A percentile compares a stretch with the other conserved stretches of the same genome.
These are phyloP conservation scores for Tephrocybe sp. DNA, from an alignment of 768 basidiomycete genomes.

Conservation along the genomic window DNA sequence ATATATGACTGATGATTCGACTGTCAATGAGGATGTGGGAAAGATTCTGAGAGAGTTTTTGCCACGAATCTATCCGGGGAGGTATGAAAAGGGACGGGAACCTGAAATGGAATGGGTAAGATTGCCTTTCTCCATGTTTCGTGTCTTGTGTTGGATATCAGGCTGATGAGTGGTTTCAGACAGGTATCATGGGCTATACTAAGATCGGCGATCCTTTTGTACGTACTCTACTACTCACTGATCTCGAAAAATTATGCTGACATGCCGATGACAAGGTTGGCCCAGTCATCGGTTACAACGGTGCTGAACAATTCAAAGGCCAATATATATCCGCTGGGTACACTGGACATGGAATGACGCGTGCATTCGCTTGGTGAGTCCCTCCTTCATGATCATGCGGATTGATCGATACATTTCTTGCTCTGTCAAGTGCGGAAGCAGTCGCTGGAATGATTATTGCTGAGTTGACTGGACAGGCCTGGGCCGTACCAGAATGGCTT, in stretches of 20 bases:
- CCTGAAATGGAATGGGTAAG: conserved; percentile 84
- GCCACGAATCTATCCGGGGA: conserved; percentile 54
- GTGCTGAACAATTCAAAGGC: conserved; percentile 36
- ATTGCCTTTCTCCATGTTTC: conserved; percentile 8
- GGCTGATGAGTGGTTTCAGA: conserved; percentile 40
- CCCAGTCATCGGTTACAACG: conserved; percentile 42
- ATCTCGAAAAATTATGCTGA: not conserved
- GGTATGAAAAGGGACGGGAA: conserved; percentile 44
- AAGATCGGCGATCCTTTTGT: conserved; percentile 66
- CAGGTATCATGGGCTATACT: conserved; percentile 83
- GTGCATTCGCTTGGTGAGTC: conserved; percentile 60
- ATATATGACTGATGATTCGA: conserved; percentile 60
- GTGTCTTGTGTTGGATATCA: conserved; percentile 13
- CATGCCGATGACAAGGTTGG: conserved; percentile 49
- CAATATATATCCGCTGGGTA: conserved; percentile 71
- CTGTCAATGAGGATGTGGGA: conserved; percentile 47
- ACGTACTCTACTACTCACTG: conserved; percentile 26
- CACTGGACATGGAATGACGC: conserved; percentile 80
- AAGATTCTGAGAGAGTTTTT: conserved; percentile 55
- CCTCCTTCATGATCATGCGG: not conserved
- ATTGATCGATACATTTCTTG: not conserved
- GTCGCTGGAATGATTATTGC: conserved; percentile 13
- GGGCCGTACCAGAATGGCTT: conserved; percentile 12
- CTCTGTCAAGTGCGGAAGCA: conserved; percentile 9
- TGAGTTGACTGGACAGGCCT: conserved; percentile 2